These are phyloP conservation scores for Tillandsia leiboldiana DNA, from an alignment of 176 grass and related monocot genomes.

Conservation along the genomic window DNA sequence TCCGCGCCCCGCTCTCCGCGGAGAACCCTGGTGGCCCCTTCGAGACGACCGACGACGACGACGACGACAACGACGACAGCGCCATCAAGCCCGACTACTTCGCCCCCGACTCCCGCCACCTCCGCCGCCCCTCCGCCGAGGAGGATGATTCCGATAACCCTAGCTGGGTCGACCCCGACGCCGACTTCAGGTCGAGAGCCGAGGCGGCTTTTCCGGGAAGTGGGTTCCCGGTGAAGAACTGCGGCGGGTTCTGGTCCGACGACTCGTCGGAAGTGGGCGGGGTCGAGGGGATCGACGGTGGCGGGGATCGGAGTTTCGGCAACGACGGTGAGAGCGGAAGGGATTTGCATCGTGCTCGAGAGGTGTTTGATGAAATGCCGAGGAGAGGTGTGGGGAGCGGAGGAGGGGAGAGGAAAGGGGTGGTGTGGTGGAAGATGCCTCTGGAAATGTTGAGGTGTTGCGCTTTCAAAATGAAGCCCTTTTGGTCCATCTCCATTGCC, in stretches of 20 bases:
- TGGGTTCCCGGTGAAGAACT: neutral
- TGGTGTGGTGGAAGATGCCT: slow-evolving; percentile 47
- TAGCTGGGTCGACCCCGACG: neutral
- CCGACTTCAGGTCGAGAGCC: neutral
- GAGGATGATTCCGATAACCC: neutral
- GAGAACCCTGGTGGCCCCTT: neutral
- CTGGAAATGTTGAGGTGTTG: slow-evolving; percentile 38
- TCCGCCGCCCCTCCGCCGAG: neutral
- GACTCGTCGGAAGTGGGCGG: too few species aligned
- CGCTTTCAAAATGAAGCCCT: slow-evolving; percentile 49
- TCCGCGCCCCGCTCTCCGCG: neutral
- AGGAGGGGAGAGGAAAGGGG: slow-evolving; percentile 16
- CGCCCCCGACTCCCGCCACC: neutral
- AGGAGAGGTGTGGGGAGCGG: neutral
- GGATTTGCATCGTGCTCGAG: neutral
- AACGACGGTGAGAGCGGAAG: too few species aligned
- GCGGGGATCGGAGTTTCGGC: too few species aligned
- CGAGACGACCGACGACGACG: neutral
- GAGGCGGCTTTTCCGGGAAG: neutral
- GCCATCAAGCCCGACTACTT: neutral
- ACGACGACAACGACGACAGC: neutral
- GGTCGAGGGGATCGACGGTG: too few species aligned
- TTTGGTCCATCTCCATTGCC: slow-evolving; percentile 52
- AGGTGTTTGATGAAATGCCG: neutral
- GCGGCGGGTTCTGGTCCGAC: too few species aligned